Conservation (phyloP, 768 basidiomycete genomes). For the Boletus edulis region DNA sequence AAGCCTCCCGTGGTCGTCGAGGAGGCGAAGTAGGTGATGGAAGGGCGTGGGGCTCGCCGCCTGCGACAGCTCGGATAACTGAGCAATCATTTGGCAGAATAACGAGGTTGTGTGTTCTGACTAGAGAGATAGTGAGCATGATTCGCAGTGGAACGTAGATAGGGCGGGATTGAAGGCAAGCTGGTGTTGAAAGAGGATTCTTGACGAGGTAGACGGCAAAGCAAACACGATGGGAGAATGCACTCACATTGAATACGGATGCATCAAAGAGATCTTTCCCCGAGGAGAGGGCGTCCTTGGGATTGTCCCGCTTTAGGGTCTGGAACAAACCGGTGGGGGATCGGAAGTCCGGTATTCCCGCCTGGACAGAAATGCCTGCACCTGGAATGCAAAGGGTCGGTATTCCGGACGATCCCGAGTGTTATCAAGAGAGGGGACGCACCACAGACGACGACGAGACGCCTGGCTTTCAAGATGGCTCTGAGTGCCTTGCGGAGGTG, state of each 20-base stretch:
- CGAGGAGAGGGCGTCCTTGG: slow-evolving; percentile 63
- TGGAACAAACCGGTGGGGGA: slow-evolving; percentile 80
- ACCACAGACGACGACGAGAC: slow-evolving; percentile 88
- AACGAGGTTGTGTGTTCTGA: slow-evolving; percentile 71
- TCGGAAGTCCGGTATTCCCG: slow-evolving; percentile 89
- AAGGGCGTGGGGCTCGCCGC: slow-evolving; percentile 78
- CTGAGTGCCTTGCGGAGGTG: slow-evolving; percentile 57
- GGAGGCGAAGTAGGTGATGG: slow-evolving; percentile 67
- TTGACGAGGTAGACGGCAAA: slow-evolving; percentile 1
- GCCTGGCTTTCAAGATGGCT: slow-evolving; percentile 73
- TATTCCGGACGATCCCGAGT: slow-evolving; percentile 6
- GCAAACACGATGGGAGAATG: background rate
- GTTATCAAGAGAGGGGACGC: slow-evolving; percentile 31
- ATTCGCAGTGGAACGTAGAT: background rate
- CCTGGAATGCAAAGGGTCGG: slow-evolving; percentile 41
- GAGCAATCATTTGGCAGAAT: slow-evolving; percentile 90
- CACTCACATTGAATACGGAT: slow-evolving; percentile 78
- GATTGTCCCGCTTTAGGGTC: slow-evolving; percentile 73
- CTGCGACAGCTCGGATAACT: slow-evolving; percentile 69
- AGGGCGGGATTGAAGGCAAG: background rate
- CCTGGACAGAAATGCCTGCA: slow-evolving; percentile 84
- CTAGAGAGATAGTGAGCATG: slow-evolving; percentile 38
- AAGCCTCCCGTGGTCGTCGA: slow-evolving; percentile 74
- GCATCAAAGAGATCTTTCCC: slow-evolving; percentile 92
- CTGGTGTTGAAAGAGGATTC: background rate